These are phyloP conservation scores for Alnus glutinosa DNA, from an alignment of 306 rosid genomes.

Conservation along the genomic window DNA sequence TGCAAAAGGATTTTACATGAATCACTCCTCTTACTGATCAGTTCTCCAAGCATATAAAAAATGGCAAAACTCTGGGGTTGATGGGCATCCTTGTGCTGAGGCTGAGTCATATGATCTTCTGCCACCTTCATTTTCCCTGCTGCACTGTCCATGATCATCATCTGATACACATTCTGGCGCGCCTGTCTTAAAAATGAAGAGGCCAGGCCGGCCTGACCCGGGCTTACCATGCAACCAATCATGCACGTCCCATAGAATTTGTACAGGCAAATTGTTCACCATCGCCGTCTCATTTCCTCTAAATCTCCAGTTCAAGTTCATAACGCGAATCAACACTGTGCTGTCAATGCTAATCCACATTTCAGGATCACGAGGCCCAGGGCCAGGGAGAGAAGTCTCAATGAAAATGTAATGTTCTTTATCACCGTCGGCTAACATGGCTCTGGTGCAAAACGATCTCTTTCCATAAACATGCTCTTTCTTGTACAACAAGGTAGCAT, in stretches of 20 bases:
- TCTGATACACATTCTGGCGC: slow-evolving; percentile 13
- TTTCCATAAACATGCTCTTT: slow-evolving; percentile 61
- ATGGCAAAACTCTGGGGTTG: slow-evolving; percentile 40
- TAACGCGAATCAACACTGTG: slow-evolving; percentile 41
- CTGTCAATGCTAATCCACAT: slow-evolving; percentile 73
- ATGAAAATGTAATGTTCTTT: slow-evolving; percentile 56
- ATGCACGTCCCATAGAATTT: slow-evolving; percentile 75
- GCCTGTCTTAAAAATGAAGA: slow-evolving; percentile 62
- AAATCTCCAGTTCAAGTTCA: slow-evolving; percentile 77
- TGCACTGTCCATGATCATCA: slow-evolving; percentile 12
- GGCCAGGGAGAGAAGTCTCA: slow-evolving; percentile 52
- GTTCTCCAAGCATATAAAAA: slow-evolving; percentile 64
- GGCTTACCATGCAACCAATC: slow-evolving; percentile 56
- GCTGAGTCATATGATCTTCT: neutral
- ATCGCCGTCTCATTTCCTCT: slow-evolving; percentile 62
- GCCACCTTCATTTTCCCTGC: slow-evolving; percentile 2
- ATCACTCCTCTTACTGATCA: neutral
- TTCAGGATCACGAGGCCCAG: slow-evolving; percentile 68
- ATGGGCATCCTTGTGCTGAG: slow-evolving; percentile 21
- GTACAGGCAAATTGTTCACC: slow-evolving; percentile 49
- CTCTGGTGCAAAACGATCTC: slow-evolving; percentile 49
- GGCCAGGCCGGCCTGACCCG: slow-evolving; percentile 45
- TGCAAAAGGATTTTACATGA: no score
- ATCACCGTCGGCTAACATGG: slow-evolving; percentile 48
- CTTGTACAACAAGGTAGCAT: slow-evolving; percentile 53